phyloP scores from a whole-genome alignment of 164 flowering plant species.

The Brasenia schreberi region DNA sequence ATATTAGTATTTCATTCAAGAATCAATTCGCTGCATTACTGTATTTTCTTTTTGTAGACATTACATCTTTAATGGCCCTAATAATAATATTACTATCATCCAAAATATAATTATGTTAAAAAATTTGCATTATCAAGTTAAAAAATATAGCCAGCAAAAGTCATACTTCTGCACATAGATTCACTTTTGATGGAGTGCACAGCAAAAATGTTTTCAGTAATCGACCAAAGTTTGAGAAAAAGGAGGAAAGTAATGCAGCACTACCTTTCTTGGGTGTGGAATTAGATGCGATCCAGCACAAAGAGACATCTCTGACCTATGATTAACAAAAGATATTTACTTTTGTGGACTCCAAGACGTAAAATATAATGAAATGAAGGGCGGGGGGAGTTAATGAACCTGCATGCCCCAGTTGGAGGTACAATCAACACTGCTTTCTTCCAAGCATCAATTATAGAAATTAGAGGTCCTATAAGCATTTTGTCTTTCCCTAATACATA shows the following conservation, averaged over 20 bases:
- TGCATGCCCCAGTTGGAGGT: background rate
- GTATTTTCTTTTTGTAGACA: no score
- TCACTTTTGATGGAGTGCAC: background rate
- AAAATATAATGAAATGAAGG: background rate
- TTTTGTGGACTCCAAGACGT: constrained; percentile 3
- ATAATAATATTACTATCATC: background rate
- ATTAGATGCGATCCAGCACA: constrained; percentile 69
- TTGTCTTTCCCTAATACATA: background rate
- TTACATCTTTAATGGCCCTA: no score
- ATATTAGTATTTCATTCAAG: no score
- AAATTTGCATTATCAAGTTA: background rate
- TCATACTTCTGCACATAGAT: background rate
- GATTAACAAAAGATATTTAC: constrained; percentile 7
- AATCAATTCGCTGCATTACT: no score
- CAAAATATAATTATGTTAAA: background rate
- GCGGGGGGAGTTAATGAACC: background rate
- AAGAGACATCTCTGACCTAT: constrained; percentile 47
- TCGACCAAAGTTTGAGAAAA: background rate
- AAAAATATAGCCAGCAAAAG: background rate
- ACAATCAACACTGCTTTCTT: background rate
- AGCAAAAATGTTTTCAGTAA: background rate
- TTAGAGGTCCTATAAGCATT: background rate
- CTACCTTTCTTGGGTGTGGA: constrained; percentile 89
- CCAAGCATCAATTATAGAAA: background rate
- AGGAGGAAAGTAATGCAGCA: background rate